Conservation (phyloP, 2,329 filamentous ascomycete genomes). For the Aureobasidium vineae region DNA sequence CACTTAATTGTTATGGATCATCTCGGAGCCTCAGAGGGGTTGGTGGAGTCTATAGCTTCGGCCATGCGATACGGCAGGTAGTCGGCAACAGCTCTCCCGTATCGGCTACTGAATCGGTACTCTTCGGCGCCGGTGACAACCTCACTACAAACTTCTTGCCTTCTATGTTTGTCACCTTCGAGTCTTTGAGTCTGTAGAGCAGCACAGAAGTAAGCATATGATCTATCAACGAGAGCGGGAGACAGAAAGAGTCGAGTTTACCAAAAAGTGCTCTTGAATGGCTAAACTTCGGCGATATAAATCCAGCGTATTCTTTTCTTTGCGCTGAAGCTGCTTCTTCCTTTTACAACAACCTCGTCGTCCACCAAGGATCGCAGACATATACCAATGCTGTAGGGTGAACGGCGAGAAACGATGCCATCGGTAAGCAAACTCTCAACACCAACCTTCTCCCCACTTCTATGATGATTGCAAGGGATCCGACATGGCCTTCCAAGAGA, state of each 20-base stretch:
- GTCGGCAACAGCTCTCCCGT: not conserved
- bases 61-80: not conserved
- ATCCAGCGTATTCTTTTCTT: not conserved
- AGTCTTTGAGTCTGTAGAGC: no score
- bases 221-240: no score
- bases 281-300: slow-evolving; percentile 7
- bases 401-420: not conserved
- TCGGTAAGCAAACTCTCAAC: not conserved
- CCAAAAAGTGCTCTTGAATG: not conserved
- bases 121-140: no score
- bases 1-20: not conserved
- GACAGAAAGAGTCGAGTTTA: no score
- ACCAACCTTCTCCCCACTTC: not conserved
- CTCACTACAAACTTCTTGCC: no score
- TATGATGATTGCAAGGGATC: slow-evolving; percentile 26
- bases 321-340: slow-evolving; percentile 6
- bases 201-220: no score
- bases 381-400: not conserved
- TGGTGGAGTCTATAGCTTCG: not conserved
- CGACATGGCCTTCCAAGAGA: slow-evolving; percentile 5
- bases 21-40: not conserved
- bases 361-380: not conserved
- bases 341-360: not conserved
- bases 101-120: not conserved
- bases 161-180: no score